These are phyloP conservation scores for Globisporangium abappressorium DNA, from an alignment of 352 stramenopile genomes.

Conservation along the genomic window DNA sequence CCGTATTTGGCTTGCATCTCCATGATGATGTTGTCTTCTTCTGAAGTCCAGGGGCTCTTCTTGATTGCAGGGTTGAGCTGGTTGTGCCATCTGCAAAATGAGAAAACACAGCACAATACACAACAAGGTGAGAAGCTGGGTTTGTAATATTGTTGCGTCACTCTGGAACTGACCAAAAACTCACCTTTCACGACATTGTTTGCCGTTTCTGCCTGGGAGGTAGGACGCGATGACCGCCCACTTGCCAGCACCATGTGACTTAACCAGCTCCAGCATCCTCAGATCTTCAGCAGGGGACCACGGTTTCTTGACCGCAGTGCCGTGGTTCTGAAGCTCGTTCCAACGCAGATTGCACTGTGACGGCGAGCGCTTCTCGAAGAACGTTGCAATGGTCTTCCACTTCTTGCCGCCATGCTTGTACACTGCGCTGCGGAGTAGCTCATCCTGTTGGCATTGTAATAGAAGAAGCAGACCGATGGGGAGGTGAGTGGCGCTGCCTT, in stretches of 20 bases:
- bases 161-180: slow-evolving; percentile 2
- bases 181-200: slow-evolving; percentile 84
- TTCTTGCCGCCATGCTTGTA: slow-evolving; percentile 77
- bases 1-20: slow-evolving; percentile 83
- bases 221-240: slow-evolving; percentile 86
- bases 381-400: slow-evolving; percentile 66
- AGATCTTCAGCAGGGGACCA: slow-evolving; percentile 64
- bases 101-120: background rate
- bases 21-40: slow-evolving; percentile 88
- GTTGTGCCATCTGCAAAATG: slow-evolving; percentile 74
- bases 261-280: slow-evolving; percentile 60
- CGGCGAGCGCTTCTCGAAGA: slow-evolving; percentile 42
- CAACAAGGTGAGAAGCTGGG: background rate
- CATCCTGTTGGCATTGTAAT: slow-evolving; percentile 38
- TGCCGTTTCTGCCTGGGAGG: slow-evolving; percentile 77
- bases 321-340: slow-evolving; percentile 68
- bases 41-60: slow-evolving; percentile 67
- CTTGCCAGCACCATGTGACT: slow-evolving; percentile 55
- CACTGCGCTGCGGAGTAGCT: slow-evolving; percentile 61
- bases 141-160: background rate
- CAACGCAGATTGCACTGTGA: slow-evolving; percentile 64
- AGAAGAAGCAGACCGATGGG: background rate
- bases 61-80: slow-evolving; percentile 80
- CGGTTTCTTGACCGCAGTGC: slow-evolving; percentile 57
- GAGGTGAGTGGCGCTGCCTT: background rate